These are phyloP conservation scores for Podila horticola DNA, from an alignment of 192 early-diverging fungal species.

Conservation along the genomic window DNA sequence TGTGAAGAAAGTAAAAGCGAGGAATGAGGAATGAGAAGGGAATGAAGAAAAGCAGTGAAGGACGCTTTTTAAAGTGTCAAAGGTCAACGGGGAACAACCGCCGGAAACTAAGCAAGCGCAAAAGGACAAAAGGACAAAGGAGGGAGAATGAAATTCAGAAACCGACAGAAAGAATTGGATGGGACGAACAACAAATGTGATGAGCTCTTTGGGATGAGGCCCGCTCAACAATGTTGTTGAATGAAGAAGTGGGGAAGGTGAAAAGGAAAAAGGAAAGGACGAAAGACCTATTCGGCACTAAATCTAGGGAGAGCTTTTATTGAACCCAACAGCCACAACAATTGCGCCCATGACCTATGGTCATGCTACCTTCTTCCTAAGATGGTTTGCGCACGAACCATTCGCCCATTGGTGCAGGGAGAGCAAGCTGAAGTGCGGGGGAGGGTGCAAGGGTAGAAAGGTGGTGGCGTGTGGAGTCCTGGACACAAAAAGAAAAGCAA, in stretches of 20 bases:
- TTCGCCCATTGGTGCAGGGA: too few relatives aligned
- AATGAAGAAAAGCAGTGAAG: not conserved
- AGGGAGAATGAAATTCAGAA: not conserved
- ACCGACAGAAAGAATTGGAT: not conserved
- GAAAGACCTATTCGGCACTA: too few relatives aligned
- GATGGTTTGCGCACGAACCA: too few relatives aligned
- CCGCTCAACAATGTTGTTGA: not conserved
- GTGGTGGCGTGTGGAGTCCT: too few relatives aligned
- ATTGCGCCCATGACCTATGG: too few relatives aligned
- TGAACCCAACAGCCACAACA: too few relatives aligned
- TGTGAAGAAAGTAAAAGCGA: not conserved
- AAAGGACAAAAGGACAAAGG: not conserved
- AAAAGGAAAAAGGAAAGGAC: too few relatives aligned
- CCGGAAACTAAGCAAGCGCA: not conserved
- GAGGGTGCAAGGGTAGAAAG: too few relatives aligned
- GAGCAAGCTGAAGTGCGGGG: too few relatives aligned
- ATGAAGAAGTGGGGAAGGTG: not conserved
- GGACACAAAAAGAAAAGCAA: too few relatives aligned
- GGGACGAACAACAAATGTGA: not conserved
- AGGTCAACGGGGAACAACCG: slow-evolving; percentile 4
- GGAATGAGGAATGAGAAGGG: not conserved
- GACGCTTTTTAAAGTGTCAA: not conserved
- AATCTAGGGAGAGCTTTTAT: too few relatives aligned
- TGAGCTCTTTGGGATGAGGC: not conserved
- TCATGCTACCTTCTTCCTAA: too few relatives aligned